Percentiles rank a stretch among this genome's conserved stretches.
phyloP scores from a whole-genome alignment of 1,284 basidiomycete species.

The Violaceomyces palustris region DNA sequence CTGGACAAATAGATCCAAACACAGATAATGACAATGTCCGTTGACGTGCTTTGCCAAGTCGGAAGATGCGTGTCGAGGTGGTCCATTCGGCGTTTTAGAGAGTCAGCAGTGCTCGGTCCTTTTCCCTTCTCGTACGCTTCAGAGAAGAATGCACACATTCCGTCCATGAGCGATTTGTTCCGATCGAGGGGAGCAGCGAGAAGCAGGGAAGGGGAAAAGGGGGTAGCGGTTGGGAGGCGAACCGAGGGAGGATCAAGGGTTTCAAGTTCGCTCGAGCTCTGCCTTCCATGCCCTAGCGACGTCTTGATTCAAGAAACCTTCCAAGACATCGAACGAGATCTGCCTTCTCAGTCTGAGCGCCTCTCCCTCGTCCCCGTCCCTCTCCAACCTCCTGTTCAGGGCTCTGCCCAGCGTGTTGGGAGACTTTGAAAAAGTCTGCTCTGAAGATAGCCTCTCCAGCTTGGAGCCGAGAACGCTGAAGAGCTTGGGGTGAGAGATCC shows the following conservation, averaged over 20 bases:
- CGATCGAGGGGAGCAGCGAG: not conserved
- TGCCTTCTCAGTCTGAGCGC: constrained; percentile 6
- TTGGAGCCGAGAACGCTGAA: constrained; percentile 14
- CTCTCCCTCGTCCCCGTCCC: constrained; percentile 6
- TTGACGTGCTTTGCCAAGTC: too few species aligned
- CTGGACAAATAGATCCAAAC: too few species aligned
- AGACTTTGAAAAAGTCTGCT: constrained; percentile 10
- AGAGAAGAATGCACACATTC: not conserved
- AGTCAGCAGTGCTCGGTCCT: too few species aligned
- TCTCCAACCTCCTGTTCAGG: constrained; percentile 18
- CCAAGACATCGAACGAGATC: constrained; percentile 18
- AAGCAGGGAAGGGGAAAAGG: not conserved
- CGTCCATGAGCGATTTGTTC: not conserved
- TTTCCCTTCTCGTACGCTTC: too few species aligned
- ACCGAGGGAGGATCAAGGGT: not conserved
- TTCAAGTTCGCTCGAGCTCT: constrained; percentile 2
- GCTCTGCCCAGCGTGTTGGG: constrained; percentile 17
- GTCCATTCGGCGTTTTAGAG: too few species aligned
- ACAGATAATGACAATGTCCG: too few species aligned
- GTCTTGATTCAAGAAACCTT: constrained; percentile 6
- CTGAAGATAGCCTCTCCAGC: constrained; percentile 1
- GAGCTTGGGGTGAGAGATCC: constrained; percentile 9
- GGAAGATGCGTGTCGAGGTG: too few species aligned
- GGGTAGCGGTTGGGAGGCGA: too few species aligned
- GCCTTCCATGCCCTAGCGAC: constrained; percentile 8